A percentile compares a stretch with the other conserved stretches of the same genome.
phyloP scores from a whole-genome alignment of 768 basidiomycete genomes.

The Naganishia kalamii region DNA sequence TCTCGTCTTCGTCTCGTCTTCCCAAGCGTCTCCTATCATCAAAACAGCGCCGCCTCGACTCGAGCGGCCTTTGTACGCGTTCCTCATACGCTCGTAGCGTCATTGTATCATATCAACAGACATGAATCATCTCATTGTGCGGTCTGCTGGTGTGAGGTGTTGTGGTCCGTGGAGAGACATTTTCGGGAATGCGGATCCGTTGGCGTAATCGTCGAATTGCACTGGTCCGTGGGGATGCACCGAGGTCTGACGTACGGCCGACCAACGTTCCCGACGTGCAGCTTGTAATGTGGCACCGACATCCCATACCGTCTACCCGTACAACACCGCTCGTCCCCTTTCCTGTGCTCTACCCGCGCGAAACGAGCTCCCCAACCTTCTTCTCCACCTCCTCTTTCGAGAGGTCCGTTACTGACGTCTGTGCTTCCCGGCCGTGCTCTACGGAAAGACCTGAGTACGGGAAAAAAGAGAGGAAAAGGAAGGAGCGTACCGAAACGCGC shows the following conservation, averaged over 20 bases:
- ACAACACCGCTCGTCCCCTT: background rate
- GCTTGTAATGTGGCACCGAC: too few relatives aligned
- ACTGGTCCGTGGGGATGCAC: too few relatives aligned
- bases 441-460: background rate
- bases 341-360: conserved; percentile 8
- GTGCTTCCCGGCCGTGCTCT: conserved; percentile 44
- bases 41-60: too few relatives aligned
- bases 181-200: too few relatives aligned
- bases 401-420: conserved; percentile 36
- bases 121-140: background rate
- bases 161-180: too few relatives aligned
- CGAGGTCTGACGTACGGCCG: too few relatives aligned
- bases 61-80: too few relatives aligned
- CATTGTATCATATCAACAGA: conserved; percentile 9
- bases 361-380: conserved; percentile 33
- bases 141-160: too few relatives aligned
- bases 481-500: conserved; percentile 47
- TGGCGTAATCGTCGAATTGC: too few relatives aligned
- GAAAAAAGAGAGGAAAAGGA: background rate
- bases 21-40: too few relatives aligned
- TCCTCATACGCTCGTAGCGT: background rate
- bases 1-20: too few relatives aligned
- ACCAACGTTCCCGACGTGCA: too few relatives aligned
- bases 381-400: conserved; percentile 41
- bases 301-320: conserved; percentile 11